These are phyloP conservation scores for Aechmea fasciata DNA, from an alignment of 176 grass and related monocot genomes.

Conservation along the genomic window DNA sequence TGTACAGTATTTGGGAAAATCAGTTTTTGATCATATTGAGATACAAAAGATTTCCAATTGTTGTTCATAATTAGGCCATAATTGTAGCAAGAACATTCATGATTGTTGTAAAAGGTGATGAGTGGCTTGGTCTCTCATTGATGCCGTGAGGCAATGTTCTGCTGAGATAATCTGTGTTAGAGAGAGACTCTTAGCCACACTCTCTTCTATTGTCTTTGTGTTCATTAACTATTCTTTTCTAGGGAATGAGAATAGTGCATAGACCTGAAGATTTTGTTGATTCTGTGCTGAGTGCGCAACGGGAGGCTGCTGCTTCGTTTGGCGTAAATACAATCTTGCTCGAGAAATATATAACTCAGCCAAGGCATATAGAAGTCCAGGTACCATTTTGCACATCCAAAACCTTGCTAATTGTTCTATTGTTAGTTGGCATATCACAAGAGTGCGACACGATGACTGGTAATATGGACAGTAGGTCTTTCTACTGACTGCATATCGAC, in stretches of 20 bases:
- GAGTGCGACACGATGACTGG: not conserved
- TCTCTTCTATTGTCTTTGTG: not conserved
- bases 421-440: not conserved
- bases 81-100: no score
- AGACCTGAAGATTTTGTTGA: conserved; percentile 65
- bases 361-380: conserved; percentile 92
- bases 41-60: no score
- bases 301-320: conserved; percentile 93
- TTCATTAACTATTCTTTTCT: conserved; percentile 23
- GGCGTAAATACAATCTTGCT: conserved; percentile 70
- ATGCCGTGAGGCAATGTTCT: not conserved
- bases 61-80: no score
- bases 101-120: not conserved
- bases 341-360: conserved; percentile 94
- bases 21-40: no score
- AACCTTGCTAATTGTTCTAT: not conserved
- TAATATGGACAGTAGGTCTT: not conserved
- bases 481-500: not conserved
- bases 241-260: conserved; percentile 95
- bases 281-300: conserved; percentile 56
- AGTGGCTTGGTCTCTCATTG: not conserved
- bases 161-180: not conserved
- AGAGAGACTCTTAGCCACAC: not conserved
- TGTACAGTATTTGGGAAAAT: no score
- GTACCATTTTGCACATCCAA: conserved; percentile 25